Evolutionary conservation across 2,329 filamentous ascomycete genomes (phyloP), one percentile per base, ranked within the genome.

Genomic region (Pyricularia pennisetigena): DNA sequence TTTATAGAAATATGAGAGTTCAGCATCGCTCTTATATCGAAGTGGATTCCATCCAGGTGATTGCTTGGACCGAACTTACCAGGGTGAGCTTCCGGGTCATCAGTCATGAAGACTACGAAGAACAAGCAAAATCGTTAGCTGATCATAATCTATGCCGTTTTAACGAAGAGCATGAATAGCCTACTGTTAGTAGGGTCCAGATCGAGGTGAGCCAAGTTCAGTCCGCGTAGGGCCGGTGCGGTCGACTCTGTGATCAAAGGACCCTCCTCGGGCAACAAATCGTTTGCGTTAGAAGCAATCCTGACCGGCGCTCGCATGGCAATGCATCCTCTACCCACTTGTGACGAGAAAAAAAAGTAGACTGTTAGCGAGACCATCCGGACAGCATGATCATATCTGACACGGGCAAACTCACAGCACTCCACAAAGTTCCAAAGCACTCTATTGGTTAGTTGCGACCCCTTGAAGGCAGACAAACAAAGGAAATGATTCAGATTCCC

Each of bases 401-500:
- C 16, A 28, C 16, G 49, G 14, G 8, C 20, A 24, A 28, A 67
- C 65, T 32, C 14, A 67, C 65, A 24, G 65, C 65, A 67, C 65
- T 67, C 65, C 16, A 67, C 28, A n/a, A 67, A 24, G 26, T 57
- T 49, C 65, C 65, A 67, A 20, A 49, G 49, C 9, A 67, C 26
- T 14, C 28, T 23, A 29, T 67, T 14, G 8, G 24, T 20, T 5
- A 32, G 4, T 26, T 14, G 6, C 4, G 57, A 14, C 23, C 26
- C 14, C n/a, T 9, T 9, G 65, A 30, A 29, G 28, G 29, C 32
- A 14, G 49, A 1, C 23, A 59, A 1, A 14, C 24, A 16, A 24
- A 67, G 6, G 14, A 67, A 30, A 41, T 29, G 26, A 26, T 59
- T 20, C 9, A 67, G 20, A 14, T 49, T 28, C 6, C 28, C 65